phyloP scores from a whole-genome alignment of 2,329 filamentous ascomycete genomes.

The Trichocomaceae sp. region DNA sequence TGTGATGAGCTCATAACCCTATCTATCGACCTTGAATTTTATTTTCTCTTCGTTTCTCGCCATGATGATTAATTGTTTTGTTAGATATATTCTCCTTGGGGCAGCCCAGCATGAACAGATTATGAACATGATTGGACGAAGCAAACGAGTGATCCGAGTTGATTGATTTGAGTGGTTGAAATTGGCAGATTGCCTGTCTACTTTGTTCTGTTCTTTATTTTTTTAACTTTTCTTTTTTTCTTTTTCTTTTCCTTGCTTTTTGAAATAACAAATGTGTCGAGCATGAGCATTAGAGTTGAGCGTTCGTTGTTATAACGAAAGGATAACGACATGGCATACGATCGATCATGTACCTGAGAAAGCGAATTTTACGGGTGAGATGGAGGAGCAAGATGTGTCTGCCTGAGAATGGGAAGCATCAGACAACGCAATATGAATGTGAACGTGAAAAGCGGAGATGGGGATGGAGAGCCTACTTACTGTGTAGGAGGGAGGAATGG shows the following conservation, averaged over 20 bases:
- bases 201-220: neutral
- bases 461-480: too few relatives aligned
- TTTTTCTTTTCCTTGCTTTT: neutral
- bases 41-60: constrained; percentile 3
- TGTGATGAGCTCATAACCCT: constrained; percentile 11
- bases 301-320: constrained; percentile 3
- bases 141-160: constrained; percentile 7
- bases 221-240: neutral
- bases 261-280: neutral
- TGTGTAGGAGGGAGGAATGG: too few relatives aligned
- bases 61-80: constrained; percentile 3
- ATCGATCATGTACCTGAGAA: neutral
- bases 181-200: neutral
- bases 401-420: too few relatives aligned
- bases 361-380: neutral
- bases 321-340: neutral
- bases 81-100: constrained; percentile 14
- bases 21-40: constrained; percentile 10
- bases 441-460: too few relatives aligned
- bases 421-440: neutral
- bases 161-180: neutral
- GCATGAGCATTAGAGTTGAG: constrained; percentile 1
- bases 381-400: neutral
- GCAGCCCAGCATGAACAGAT: constrained; percentile 15
- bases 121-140: constrained; percentile 13